Evolutionary conservation across 2,329 filamentous ascomycete genomes (phyloP).

Genomic region (Colletotrichum gloeosporioides): DNA sequence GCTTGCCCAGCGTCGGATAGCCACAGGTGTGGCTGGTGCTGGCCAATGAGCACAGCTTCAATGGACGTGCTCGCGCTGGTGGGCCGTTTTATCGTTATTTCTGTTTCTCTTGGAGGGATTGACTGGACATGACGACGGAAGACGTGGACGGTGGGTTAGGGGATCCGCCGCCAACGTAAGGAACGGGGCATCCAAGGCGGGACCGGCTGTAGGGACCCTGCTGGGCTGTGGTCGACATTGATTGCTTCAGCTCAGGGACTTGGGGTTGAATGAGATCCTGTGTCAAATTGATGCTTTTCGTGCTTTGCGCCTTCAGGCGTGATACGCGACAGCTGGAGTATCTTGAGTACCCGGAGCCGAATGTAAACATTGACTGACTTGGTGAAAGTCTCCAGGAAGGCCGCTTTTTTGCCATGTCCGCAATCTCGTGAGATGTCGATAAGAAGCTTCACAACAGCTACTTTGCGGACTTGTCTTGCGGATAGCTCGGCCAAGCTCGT

Average conservation of each 20-base stretch:
- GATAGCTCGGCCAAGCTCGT: background rate
- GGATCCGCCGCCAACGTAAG: constrained; percentile 2
- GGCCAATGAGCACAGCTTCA: background rate
- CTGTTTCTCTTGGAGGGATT: background rate
- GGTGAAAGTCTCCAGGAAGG: background rate
- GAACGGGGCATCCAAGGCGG: background rate
- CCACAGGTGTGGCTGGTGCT: background rate
- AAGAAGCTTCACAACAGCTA: background rate
- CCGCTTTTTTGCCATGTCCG: accelerated
- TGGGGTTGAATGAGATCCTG: background rate
- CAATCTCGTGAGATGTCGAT: background rate
- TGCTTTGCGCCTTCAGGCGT: background rate
- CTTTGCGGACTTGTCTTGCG: no score
- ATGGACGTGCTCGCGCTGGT: background rate
- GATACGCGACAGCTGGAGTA: background rate
- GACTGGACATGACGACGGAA: background rate
- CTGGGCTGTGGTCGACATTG: background rate
- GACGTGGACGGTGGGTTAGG: background rate
- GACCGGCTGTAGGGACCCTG: background rate
- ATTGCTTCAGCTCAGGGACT: background rate
- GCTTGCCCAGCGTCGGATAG: background rate
- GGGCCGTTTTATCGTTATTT: background rate
- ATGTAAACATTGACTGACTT: background rate
- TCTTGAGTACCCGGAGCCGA: background rate
- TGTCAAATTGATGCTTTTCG: background rate